Percentiles rank a stretch among this genome's conserved stretches.
These are phyloP conservation scores for Boletus sp. DNA, from an alignment of 1,284 basidiomycete genomes.

Conservation along the genomic window DNA sequence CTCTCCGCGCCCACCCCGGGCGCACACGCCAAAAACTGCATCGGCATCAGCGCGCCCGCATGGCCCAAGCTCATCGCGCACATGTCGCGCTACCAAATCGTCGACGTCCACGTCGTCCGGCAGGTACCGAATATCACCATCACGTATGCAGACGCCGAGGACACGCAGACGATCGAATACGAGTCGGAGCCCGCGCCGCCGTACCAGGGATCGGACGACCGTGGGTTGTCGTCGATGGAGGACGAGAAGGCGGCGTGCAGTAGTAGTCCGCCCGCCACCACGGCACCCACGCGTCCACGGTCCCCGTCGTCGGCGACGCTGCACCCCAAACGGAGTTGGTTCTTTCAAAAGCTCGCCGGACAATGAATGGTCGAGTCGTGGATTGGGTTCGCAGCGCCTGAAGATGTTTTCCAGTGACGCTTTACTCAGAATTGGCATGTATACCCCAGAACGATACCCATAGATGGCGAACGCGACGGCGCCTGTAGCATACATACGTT, in stretches of 20 bases:
- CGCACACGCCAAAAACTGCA: constrained; percentile 31
- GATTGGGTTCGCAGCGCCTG: not conserved
- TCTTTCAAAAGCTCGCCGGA: constrained; percentile 17
- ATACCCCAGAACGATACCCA: not conserved
- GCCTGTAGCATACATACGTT: not conserved
- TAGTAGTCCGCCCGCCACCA: too few relatives aligned
- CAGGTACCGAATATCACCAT: constrained; percentile 23
- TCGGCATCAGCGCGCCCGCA: constrained; percentile 54
- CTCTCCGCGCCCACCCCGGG: constrained; percentile 32
- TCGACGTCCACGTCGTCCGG: constrained; percentile 42
- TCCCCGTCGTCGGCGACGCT: not conserved
- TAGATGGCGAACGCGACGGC: not conserved
- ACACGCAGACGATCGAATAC: not conserved
- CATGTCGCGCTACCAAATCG: constrained; percentile 50
- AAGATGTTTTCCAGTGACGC: not conserved
- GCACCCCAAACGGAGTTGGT: constrained; percentile 20
- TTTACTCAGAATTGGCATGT: not conserved
- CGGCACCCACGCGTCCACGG: not conserved
- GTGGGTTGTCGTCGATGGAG: not conserved
- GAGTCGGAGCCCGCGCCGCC: constrained; percentile 18
- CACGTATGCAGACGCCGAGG: constrained; percentile 18
- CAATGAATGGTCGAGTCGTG: not conserved
- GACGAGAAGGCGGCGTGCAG: constrained; percentile 17
- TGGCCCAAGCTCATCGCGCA: constrained; percentile 46
- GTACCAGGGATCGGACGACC: constrained; percentile 3